phyloP scores from a whole-genome alignment of 2,329 filamentous ascomycete species.

The Cryphonectria naterciae region DNA sequence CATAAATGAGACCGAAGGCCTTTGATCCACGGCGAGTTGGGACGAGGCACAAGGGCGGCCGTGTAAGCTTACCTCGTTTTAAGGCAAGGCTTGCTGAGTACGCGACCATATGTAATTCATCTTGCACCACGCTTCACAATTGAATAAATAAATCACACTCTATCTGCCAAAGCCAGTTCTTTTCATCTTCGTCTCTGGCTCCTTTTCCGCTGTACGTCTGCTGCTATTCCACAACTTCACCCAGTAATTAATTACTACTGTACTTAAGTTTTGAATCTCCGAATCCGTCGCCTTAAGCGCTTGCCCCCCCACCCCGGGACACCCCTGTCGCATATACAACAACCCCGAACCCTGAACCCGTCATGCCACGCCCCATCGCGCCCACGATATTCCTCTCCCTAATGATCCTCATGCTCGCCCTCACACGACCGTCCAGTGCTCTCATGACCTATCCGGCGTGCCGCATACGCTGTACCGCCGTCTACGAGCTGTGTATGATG shows the following conservation, averaged over 20 bases:
- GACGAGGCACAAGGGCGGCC: neutral
- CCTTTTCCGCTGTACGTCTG: neutral
- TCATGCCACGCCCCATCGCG: neutral
- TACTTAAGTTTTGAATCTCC: neutral
- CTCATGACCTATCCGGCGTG: neutral
- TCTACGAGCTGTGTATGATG: conserved; percentile 8
- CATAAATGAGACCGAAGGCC: neutral
- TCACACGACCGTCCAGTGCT: neutral
- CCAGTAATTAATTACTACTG: neutral
- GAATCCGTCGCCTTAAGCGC: neutral
- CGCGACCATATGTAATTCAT: neutral
- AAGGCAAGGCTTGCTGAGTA: neutral
- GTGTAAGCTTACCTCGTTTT: neutral
- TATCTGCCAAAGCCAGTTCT: neutral
- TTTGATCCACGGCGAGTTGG: too few relatives aligned
- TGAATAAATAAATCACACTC: neutral
- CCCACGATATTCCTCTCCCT: neutral
- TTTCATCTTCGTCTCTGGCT: neutral
- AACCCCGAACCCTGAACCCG: neutral
- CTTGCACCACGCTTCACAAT: neutral
- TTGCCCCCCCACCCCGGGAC: too few relatives aligned
- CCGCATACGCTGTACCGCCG: conserved; percentile 1
- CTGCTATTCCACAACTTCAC: neutral
- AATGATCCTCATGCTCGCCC: neutral
- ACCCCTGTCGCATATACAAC: neutral